Percentiles rank a stretch among this genome's conserved stretches.
phyloP scores from a whole-genome alignment of 78 protist species.

The Isochrysis galbana region DNA sequence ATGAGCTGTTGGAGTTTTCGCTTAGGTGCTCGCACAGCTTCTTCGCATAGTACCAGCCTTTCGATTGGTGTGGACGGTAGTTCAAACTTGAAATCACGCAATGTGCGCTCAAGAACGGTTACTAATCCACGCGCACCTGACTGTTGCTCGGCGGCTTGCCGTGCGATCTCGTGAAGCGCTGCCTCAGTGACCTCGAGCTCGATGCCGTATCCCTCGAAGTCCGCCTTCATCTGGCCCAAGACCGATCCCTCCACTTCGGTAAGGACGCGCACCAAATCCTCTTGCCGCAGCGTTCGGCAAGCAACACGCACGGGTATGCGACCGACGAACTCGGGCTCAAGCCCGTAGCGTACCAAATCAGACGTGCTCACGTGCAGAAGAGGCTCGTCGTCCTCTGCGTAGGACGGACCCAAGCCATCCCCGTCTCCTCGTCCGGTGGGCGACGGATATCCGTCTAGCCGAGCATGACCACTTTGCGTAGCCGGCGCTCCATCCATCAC shows the following conservation, averaged over 20 bases:
- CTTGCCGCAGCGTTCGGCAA: not conserved
- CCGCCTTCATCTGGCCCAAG: not conserved
- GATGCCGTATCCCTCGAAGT: not conserved
- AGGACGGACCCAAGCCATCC: too few species aligned
- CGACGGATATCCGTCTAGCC: too few species aligned
- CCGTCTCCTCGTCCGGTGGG: too few species aligned
- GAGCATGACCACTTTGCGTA: too few species aligned
- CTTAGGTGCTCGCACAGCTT: not conserved
- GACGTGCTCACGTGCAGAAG: not conserved
- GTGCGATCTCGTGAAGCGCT: not conserved
- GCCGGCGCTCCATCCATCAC: too few species aligned
- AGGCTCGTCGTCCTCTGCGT: too few species aligned
- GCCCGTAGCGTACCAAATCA: not conserved
- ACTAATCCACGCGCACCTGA: not conserved
- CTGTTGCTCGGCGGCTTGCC: not conserved
- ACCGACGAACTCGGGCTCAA: constrained; percentile 2
- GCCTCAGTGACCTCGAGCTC: not conserved
- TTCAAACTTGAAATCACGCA: not conserved
- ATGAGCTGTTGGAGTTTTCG: too few species aligned
- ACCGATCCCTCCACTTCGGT: not conserved
- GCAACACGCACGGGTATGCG: constrained; percentile 18
- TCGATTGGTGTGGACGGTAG: not conserved
- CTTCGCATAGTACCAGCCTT: not conserved
- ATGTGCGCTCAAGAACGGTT: not conserved
- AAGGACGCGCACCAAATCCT: not conserved